Evolutionary conservation across 2,329 filamentous ascomycete species (phyloP).

Genomic region (Elsinoe australis): DNA sequence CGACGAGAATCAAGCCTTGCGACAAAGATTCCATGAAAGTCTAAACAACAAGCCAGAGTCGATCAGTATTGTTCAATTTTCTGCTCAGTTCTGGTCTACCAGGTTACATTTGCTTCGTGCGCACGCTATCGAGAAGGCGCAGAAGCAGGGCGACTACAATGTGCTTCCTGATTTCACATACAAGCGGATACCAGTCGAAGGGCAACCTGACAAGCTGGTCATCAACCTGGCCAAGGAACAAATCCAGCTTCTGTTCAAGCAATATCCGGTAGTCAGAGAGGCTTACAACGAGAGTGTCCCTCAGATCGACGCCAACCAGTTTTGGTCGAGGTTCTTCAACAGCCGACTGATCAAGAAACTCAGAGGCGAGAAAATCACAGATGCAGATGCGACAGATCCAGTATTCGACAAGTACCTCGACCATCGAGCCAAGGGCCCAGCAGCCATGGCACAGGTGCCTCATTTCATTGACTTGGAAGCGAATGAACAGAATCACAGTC

Average conservation of each 20-base stretch:
- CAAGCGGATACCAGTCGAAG: conserved; percentile 31
- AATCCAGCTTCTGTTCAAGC: conserved; percentile 83
- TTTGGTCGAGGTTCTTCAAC: conserved; percentile 92
- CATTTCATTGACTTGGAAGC: conserved; percentile 87
- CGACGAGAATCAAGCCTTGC: conserved; percentile 66
- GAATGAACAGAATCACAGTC: conserved; percentile 91
- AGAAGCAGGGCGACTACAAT: conserved; percentile 86
- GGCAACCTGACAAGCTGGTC: conserved; percentile 61
- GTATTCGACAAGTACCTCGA: conserved; percentile 82
- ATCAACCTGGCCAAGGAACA: conserved; percentile 86
- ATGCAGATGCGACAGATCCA: conserved; percentile 66
- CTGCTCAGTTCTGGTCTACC: conserved; percentile 89
- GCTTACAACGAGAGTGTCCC: conserved; percentile 93
- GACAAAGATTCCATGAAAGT: conserved; percentile 81
- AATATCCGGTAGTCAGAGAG: conserved; percentile 81
- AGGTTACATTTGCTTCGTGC: conserved; percentile 77
- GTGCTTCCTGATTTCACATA: conserved; percentile 79
- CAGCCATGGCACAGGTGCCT: conserved; percentile 60
- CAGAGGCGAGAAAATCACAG: conserved; percentile 77
- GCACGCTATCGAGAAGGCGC: conserved; percentile 79
- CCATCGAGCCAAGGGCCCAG: conserved; percentile 48
- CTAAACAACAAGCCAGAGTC: conserved; percentile 74
- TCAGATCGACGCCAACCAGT: conserved; percentile 60
- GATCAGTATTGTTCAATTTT: conserved; percentile 73
- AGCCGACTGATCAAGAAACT: conserved; percentile 85